Conservation (phyloP, 2,329 filamentous ascomycete genomes). For the Nectriaceae sp. region DNA sequence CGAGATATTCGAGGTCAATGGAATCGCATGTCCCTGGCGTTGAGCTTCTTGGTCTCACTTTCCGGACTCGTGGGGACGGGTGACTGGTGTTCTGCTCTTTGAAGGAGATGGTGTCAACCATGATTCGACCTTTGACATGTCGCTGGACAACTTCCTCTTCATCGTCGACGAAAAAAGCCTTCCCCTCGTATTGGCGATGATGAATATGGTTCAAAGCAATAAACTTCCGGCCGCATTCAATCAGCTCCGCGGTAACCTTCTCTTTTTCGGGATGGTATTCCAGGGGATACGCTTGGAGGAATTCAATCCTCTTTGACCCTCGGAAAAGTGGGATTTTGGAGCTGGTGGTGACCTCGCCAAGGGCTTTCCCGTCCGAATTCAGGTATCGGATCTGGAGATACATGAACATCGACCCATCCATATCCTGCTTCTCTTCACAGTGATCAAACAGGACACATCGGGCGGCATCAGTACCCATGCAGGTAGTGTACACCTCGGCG, state of each 20-base stretch:
- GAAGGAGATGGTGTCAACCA: conserved; percentile 1
- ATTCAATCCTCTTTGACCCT: background rate
- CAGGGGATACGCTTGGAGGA: background rate
- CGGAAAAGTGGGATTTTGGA: background rate
- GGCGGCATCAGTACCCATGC: conserved; percentile 1
- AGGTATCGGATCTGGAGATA: background rate
- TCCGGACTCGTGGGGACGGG: background rate
- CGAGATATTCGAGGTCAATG: background rate
- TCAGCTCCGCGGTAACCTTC: background rate
- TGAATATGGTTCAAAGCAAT: background rate
- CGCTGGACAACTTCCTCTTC: background rate
- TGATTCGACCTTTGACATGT: background rate
- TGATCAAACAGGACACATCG: conserved; percentile 5
- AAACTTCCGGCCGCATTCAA: background rate
- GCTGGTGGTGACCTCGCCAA: background rate
- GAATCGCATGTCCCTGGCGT: background rate
- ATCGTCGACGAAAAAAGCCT: background rate
- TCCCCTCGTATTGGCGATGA: background rate
- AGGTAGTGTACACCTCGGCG: conserved; percentile 3
- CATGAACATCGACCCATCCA: background rate
- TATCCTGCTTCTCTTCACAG: background rate
- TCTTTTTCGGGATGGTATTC: background rate
- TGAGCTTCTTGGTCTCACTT: background rate
- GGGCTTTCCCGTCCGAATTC: background rate
- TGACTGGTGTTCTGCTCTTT: background rate